These are phyloP conservation scores for Hibiscus mutabilis DNA, from an alignment of 345 rosid species.

Conservation along the genomic window DNA sequence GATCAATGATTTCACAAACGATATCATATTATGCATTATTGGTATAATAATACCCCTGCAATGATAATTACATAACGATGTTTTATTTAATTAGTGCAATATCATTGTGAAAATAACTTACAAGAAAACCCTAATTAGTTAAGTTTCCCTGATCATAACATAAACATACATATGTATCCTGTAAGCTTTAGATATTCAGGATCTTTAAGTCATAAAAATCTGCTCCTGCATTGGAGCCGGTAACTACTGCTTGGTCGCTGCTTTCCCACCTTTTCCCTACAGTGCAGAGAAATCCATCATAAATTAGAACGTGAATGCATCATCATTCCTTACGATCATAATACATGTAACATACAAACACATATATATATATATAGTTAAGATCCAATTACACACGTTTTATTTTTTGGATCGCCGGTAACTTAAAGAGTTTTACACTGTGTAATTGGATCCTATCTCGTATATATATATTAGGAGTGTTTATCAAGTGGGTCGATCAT, in stretches of 20 bases:
- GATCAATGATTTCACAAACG: too few species aligned
- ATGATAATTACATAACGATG: background rate
- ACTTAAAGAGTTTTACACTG: too few species aligned
- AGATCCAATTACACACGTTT: too few species aligned
- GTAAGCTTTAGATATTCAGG: background rate
- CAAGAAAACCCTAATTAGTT: background rate
- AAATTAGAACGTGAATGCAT: background rate
- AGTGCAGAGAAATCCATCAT: background rate
- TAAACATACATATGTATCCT: background rate
- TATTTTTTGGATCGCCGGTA: too few species aligned
- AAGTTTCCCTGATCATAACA: background rate
- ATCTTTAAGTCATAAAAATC: background rate
- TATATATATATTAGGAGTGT: too few species aligned
- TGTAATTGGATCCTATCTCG: too few species aligned
- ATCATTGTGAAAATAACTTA: background rate
- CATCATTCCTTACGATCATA: background rate
- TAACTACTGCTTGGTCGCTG: background rate
- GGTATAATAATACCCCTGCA: background rate
- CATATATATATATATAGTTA: background rate
- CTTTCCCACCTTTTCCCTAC: conserved; percentile 9
- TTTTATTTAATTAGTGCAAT: background rate
- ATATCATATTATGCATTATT: too few species aligned
- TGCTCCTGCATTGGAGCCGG: background rate
- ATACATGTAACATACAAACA: background rate
- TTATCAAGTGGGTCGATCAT: too few species aligned